phyloP scores from a whole-genome alignment of 176 grass and related monocot species.

The Phoenix roebelenii region DNA sequence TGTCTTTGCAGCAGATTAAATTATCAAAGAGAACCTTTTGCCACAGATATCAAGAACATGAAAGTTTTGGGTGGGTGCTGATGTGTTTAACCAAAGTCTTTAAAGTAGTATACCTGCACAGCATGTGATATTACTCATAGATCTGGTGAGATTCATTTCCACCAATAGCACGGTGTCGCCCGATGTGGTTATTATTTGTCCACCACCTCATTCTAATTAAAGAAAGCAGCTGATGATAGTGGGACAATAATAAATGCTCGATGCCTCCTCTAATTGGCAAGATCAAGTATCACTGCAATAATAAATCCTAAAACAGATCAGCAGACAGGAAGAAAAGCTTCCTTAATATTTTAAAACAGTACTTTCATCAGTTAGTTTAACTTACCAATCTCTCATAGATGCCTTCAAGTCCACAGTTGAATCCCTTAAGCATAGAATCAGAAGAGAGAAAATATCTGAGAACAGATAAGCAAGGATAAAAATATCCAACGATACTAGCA shows the following conservation, averaged over 20 bases:
- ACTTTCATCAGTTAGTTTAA: too few species aligned
- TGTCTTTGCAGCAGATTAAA: background rate
- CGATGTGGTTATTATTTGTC: slow-evolving; percentile 11
- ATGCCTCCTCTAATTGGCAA: background rate
- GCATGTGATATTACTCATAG: too few species aligned
- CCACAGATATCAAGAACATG: slow-evolving; percentile 18
- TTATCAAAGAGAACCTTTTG: slow-evolving; percentile 9
- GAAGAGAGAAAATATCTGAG: too few species aligned
- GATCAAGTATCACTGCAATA: background rate
- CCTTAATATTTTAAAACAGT: too few species aligned
- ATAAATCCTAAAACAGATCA: too few species aligned
- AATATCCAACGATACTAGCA: background rate
- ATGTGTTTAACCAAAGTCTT: background rate
- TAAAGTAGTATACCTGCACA: too few species aligned
- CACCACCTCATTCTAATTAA: slow-evolving; percentile 8
- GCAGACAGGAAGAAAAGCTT: too few species aligned
- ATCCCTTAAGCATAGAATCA: too few species aligned
- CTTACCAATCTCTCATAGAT: too few species aligned
- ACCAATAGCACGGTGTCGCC: slow-evolving; percentile 22
- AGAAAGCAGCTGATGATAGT: background rate
- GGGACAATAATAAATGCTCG: background rate
- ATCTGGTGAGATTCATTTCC: slow-evolving; percentile 24
- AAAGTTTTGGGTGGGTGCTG: slow-evolving; percentile 11
- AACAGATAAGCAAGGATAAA: background rate
- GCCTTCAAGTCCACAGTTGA: too few species aligned